A percentile compares a stretch with the other conserved stretches of the same genome.
phyloP scores from a whole-genome alignment of 352 stramenopile genomes.

The Phytophthora kernoviae region DNA sequence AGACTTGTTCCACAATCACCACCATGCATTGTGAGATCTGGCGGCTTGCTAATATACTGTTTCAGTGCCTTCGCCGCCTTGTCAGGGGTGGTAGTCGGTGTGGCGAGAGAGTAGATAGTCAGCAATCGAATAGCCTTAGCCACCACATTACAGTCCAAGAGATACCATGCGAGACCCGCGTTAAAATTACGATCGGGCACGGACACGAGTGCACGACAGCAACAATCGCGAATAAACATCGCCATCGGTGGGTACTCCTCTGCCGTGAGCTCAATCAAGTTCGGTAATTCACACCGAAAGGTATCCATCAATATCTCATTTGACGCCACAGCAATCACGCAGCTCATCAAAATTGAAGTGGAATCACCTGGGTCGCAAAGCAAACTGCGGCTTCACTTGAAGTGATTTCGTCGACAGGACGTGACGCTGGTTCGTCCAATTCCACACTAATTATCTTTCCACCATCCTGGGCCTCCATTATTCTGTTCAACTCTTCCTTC shows the following conservation, averaged over 20 bases:
- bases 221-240: conserved; percentile 55
- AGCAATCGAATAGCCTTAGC: conserved; percentile 55
- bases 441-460: not conserved
- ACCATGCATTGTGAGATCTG: conserved; percentile 5
- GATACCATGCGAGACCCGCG: conserved; percentile 73
- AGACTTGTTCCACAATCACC: conserved; percentile 2
- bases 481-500: conserved; percentile 44
- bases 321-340: conserved; percentile 58
- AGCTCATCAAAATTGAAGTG: conserved; percentile 67
- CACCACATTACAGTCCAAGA: conserved; percentile 68
- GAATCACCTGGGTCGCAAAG: conserved; percentile 33
- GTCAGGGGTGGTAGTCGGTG: conserved; percentile 21
- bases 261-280: conserved; percentile 60
- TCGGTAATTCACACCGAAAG: conserved; percentile 75
- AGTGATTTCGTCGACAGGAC: not conserved
- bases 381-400: not conserved
- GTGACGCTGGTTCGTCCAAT: not conserved
- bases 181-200: conserved; percentile 72
- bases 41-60: conserved; percentile 4
- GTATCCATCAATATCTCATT: conserved; percentile 59
- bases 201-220: conserved; percentile 45
- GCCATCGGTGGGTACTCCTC: conserved; percentile 64
- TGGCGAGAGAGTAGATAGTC: conserved; percentile 38
- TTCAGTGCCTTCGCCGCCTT: conserved; percentile 44
- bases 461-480: conserved; percentile 10